A percentile compares a stretch with the other conserved stretches of the same genome.
Evolutionary conservation across 129 eudicot species (phyloP).

Genomic region (Lactuca saligna): DNA sequence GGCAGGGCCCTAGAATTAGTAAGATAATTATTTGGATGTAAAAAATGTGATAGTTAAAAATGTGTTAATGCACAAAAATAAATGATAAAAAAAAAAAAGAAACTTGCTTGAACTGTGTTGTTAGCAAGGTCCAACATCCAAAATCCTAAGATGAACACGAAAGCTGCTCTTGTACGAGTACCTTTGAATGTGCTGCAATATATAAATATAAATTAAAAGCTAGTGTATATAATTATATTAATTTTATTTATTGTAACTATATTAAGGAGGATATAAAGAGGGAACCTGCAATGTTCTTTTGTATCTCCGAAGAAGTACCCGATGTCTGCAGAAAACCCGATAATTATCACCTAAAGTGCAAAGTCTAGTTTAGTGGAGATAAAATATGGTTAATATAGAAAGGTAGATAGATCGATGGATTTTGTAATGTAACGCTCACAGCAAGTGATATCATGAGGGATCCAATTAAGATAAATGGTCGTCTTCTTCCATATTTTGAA

Average conservation of each 20-base stretch:
- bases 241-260: background rate
- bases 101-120: conserved; percentile 87
- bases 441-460: conserved; percentile 83
- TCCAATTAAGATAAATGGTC: conserved; percentile 90
- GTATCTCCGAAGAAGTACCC: conserved; percentile 95
- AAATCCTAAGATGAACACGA: conserved; percentile 87
- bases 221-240: conserved; percentile 14
- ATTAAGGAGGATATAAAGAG: conserved; percentile 7
- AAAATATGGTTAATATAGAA: conserved; percentile 3
- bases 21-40: conserved; percentile 19
- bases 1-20: conserved; percentile 80
- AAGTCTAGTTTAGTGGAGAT: conserved; percentile 39
- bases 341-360: conserved; percentile 77
- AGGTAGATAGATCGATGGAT: conserved; percentile 3
- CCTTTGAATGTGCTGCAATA: conserved; percentile 88
- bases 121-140: conserved; percentile 99
- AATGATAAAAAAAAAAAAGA: background rate
- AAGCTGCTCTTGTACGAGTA: conserved; percentile 88
- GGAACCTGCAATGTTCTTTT: conserved; percentile 90
- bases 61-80: background rate
- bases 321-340: conserved; percentile 99
- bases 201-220: background rate
- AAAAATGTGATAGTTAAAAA: conserved; percentile 16
- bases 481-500: conserved; percentile 92
- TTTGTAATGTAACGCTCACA: conserved; percentile 49